Evolutionary conservation across 805 yeast genomes (phyloP).

Genomic region (Hanseniaspora clermontiae): DNA sequence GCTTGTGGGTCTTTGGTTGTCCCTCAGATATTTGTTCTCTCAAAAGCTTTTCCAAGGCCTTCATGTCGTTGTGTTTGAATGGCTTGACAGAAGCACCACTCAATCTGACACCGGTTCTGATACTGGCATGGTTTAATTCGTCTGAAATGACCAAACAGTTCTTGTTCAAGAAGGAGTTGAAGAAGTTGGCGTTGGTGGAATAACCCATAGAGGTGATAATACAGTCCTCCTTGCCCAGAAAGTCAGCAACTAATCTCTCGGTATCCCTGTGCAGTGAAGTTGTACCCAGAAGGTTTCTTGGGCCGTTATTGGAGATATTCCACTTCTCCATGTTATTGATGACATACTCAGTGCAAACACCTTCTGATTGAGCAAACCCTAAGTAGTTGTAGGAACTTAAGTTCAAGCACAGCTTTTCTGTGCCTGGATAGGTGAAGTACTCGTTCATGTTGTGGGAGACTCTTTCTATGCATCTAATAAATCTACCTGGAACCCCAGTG

Average conservation of each 20-base stretch:
- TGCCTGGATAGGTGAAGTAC: conserved; percentile 62
- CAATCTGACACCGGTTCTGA: conserved; percentile 84
- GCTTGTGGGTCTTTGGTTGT: conserved; percentile 88
- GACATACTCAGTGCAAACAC: conserved; percentile 75
- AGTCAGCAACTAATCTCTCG: conserved; percentile 66
- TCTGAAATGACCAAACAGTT: conserved; percentile 87
- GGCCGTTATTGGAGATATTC: conserved; percentile 70
- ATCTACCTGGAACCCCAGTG: conserved; percentile 96
- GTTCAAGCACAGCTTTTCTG: conserved; percentile 65
- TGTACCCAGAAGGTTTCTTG: conserved; percentile 64
- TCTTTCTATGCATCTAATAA: conserved; percentile 69
- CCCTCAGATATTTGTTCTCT: conserved; percentile 85
- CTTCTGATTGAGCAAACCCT: conserved; percentile 93
- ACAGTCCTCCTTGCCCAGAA: conserved; percentile 83
- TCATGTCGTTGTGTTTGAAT: conserved; percentile 85
- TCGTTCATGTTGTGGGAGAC: conserved; percentile 50
- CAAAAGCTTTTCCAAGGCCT: conserved; percentile 56
- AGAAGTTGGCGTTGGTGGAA: conserved; percentile 84
- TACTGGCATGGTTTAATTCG: conserved; percentile 88
- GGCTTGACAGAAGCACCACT: conserved; percentile 89
- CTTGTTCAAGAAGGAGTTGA: conserved; percentile 69
- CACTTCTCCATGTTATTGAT: conserved; percentile 47
- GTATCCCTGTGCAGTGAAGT: conserved; percentile 60
- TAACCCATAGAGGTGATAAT: conserved; percentile 86
- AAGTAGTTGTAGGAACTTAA: conserved; percentile 84